Evolutionary conservation across 495 filamentous ascomycete species (phyloP), one percentile per base, ranked within the genome.

Genomic region (Penicillium argentinense): DNA sequence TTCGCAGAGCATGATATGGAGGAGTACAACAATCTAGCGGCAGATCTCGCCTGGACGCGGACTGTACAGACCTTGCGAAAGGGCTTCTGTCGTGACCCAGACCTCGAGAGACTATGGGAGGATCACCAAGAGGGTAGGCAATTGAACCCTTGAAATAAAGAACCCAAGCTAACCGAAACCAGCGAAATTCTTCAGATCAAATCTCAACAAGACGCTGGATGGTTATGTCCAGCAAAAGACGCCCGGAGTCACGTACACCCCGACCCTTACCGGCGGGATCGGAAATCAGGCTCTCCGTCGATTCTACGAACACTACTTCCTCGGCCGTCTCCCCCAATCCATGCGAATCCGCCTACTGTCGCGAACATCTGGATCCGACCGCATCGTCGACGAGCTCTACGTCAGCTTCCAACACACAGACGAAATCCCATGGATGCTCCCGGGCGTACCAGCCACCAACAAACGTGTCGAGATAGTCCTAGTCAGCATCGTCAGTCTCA

Each of bases 381-480:
- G 78, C n/a, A 62, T 85, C 1, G 81, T 81, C 3, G 81, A 85
- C 41, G 81, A 85, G 51, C 60, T 85, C 4, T 71, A 75, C 40
- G 55, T 76, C 3, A 55, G 72, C 2, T 91, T 90, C 53, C 84
- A 84, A 21, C 91, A 96, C 56, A 80, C 85, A 9, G 69, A 76
- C 5, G 75, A 77, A 30, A 76, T 95, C 18, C 84, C 85, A 24
- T 95, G 89, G 91, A 81, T 95, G 56, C 66, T 92, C 0, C 90
- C 90, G 0, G 87, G 84, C 0, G 73, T 95, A 1, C 81, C 85
- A 0, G 77, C 89, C 3, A 95, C 89, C 1, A 69, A 79, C 32
- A 79, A 74, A 40, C 66, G 73, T 24, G 78, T 93, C 2, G 81
- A 87, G 43, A 71, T 95, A 11, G 81, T 87, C 0, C 68, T 95